These are phyloP conservation scores for Candida wancherniae DNA, from an alignment of 805 yeast species.

Conservation along the genomic window DNA sequence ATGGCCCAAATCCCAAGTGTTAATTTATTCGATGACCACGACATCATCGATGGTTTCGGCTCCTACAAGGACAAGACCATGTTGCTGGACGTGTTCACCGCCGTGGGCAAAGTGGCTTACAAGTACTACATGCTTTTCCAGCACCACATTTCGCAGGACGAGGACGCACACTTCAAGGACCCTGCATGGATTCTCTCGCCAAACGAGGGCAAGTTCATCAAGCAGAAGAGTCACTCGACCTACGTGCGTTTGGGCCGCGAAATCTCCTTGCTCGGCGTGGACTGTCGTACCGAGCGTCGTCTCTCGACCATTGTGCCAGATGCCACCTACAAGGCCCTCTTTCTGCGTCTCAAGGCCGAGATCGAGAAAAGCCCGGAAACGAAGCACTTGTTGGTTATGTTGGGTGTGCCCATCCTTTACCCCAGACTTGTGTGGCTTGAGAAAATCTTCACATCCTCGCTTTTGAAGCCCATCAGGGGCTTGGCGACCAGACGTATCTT, in stretches of 20 bases:
- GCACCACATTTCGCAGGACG: slow-evolving; percentile 61
- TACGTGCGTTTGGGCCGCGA: slow-evolving; percentile 72
- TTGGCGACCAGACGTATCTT: slow-evolving; percentile 55
- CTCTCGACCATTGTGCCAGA: slow-evolving; percentile 50
- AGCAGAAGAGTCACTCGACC: slow-evolving; percentile 60
- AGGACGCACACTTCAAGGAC: slow-evolving; percentile 33
- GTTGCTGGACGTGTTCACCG: slow-evolving; percentile 60
- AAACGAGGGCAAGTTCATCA: slow-evolving; percentile 62
- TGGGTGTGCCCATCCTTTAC: slow-evolving; percentile 93
- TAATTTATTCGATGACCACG: slow-evolving; percentile 92
- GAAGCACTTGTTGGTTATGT: slow-evolving; percentile 73
- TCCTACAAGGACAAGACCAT: slow-evolving; percentile 76
- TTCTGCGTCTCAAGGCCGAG: slow-evolving; percentile 56
- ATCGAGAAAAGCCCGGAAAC: slow-evolving; percentile 49
- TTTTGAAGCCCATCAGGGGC: slow-evolving; percentile 57
- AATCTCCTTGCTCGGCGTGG: slow-evolving; percentile 72
- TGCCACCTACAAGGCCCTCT: slow-evolving; percentile 56
- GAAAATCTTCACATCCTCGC: slow-evolving; percentile 55
- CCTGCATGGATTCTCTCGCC: slow-evolving; percentile 61
- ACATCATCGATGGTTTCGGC: slow-evolving; percentile 94
- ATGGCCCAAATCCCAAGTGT: slow-evolving; percentile 79
- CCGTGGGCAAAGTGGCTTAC: slow-evolving; percentile 76
- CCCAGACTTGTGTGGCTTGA: slow-evolving; percentile 94
- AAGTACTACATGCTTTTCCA: slow-evolving; percentile 88
- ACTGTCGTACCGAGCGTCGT: slow-evolving; percentile 89